A percentile compares a stretch with the other conserved stretches of the same genome.
Evolutionary conservation across 2,329 filamentous ascomycete genomes (phyloP).

Genomic region (Trichoderma breve): DNA sequence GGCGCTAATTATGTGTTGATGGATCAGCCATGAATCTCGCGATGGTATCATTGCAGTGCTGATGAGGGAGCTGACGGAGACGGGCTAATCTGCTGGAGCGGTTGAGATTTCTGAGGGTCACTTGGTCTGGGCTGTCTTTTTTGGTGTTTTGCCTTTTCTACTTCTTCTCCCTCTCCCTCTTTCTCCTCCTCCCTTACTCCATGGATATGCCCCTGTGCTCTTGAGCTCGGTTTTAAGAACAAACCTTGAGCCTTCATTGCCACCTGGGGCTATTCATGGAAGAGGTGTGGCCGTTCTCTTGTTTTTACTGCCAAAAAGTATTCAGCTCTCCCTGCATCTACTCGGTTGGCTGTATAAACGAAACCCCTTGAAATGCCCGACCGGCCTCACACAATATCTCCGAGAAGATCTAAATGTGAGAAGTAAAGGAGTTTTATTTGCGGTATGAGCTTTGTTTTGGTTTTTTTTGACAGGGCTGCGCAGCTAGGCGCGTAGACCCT

Average conservation of each 20-base stretch:
- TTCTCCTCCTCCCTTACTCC: neutral
- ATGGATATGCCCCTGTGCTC: neutral
- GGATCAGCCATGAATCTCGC: slow-evolving; percentile 2
- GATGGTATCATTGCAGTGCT: neutral
- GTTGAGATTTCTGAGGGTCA: neutral
- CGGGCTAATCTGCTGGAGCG: neutral
- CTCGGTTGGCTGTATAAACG: neutral
- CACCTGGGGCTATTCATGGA: neutral
- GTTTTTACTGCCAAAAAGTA: neutral
- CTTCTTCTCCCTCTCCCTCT: neutral
- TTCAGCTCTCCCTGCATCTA: neutral
- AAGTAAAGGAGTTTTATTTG: neutral
- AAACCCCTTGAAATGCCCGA: neutral
- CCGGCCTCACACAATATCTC: neutral
- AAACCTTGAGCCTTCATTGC: neutral
- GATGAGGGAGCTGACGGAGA: slow-evolving; percentile 3
- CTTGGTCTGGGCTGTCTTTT: slow-evolving; percentile 2
- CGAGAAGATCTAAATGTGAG: neutral
- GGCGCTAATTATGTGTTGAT: neutral
- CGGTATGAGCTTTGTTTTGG: neutral
- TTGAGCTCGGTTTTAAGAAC: neutral
- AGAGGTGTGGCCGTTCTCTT: neutral
- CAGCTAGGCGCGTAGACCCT: neutral
- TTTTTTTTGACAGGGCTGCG: neutral
- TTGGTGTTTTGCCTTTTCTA: neutral